Percentiles rank a stretch among this genome's conserved stretches.
Evolutionary conservation across 2,329 filamentous ascomycete species (phyloP).

Genomic region (Tolypocladium tropicale): DNA sequence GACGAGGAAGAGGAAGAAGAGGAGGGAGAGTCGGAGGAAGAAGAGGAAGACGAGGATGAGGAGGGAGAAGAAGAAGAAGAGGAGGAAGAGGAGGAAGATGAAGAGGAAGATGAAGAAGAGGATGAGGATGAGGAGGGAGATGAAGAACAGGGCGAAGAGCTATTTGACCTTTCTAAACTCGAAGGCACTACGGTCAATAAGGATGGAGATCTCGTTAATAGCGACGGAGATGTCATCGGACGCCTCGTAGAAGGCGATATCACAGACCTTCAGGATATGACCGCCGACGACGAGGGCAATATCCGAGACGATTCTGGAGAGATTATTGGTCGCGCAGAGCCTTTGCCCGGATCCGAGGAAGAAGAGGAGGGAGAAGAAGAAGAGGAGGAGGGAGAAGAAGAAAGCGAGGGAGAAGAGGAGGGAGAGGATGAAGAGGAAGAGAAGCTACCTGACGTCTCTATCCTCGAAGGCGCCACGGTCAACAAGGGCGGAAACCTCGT

Average conservation of each 20-base stretch:
- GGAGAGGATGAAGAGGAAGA: neutral
- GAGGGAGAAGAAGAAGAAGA: too few relatives aligned
- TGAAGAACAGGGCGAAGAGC: too few relatives aligned
- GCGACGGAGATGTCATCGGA: conserved; percentile 44
- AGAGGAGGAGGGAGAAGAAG: too few relatives aligned
- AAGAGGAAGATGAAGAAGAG: too few relatives aligned
- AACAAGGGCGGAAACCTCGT: conserved; percentile 51
- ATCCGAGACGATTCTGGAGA: conserved; percentile 64
- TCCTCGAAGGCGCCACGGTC: conserved; percentile 43
- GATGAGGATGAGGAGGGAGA: too few relatives aligned
- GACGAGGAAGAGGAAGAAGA: too few relatives aligned
- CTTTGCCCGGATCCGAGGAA: conserved; percentile 42
- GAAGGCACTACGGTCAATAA: conserved; percentile 49
- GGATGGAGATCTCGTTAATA: conserved; percentile 44
- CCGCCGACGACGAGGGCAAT: conserved; percentile 54
- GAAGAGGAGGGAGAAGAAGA: conserved; percentile 24
- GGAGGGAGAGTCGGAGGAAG: too few relatives aligned
- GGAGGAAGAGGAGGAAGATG: too few relatives aligned
- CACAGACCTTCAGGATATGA: conserved; percentile 53
- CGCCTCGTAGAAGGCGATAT: conserved; percentile 53
- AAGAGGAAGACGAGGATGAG: too few relatives aligned
- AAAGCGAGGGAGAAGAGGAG: conserved; percentile 8
- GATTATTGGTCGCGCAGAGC: conserved; percentile 56
- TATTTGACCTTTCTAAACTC: conserved; percentile 38
- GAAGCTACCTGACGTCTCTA: conserved; percentile 31